These are phyloP conservation scores for Beta lomatogona DNA, from an alignment of 179 eudicot genomes.

Conservation along the genomic window DNA sequence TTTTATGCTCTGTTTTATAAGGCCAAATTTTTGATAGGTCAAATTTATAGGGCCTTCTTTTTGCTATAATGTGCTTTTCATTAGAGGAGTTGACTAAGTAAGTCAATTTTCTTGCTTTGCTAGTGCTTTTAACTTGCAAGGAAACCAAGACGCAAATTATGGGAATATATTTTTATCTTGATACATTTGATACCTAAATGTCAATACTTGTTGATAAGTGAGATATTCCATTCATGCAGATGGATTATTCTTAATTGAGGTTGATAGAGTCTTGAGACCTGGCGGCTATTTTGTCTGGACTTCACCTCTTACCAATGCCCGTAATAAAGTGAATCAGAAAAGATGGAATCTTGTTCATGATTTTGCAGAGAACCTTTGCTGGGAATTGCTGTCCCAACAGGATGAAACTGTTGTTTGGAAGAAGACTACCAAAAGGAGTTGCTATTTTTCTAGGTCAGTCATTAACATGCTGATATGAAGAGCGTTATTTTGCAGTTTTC, in stretches of 20 bases:
- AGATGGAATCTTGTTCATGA: constrained; percentile 70
- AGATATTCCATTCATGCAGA: constrained; percentile 48
- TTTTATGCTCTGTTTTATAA: not conserved
- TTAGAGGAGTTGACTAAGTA: not conserved
- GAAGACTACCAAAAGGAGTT: constrained; percentile 71
- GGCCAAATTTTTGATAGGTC: not conserved
- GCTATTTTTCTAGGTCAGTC: constrained; percentile 77
- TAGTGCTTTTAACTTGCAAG: not conserved
- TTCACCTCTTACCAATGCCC: constrained; percentile 79
- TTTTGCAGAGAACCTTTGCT: constrained; percentile 69
- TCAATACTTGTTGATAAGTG: constrained; percentile 16
- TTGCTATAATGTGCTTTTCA: not conserved
- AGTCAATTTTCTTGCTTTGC: not conserved
- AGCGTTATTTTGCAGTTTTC: not conserved
- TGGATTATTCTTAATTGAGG: constrained; percentile 82
- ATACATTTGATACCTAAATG: constrained; percentile 1
- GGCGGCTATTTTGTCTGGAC: constrained; percentile 99
- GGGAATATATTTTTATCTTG: not conserved
- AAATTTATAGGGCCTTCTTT: not conserved
- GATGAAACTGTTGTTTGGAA: constrained; percentile 98
- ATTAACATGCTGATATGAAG: not conserved
- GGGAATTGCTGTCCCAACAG: constrained; percentile 96
- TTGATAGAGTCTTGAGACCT: constrained; percentile 86
- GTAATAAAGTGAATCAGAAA: constrained; percentile 75
- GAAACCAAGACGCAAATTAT: not conserved